phyloP scores from a whole-genome alignment of 2,329 filamentous ascomycete species.

The Conoideocrella luteorostrata region DNA sequence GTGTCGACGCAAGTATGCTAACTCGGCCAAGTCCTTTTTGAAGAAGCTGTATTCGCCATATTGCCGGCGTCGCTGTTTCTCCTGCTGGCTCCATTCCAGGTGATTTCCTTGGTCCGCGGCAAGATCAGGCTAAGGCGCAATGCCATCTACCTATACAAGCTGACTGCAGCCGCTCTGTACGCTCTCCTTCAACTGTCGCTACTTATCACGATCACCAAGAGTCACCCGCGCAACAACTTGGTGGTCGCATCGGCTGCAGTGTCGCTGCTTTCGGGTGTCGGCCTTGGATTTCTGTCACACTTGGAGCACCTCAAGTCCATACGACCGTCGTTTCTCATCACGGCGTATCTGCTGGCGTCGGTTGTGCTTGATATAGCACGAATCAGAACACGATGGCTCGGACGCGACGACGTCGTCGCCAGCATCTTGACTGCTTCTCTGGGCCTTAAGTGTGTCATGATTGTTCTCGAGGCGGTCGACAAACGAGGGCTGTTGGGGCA shows the following conservation, averaged over 20 bases:
- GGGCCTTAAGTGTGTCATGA: too few species aligned
- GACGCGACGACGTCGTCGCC: too few species aligned
- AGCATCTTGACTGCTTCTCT: too few species aligned
- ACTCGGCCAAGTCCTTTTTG: not conserved
- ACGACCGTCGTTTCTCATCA: not conserved
- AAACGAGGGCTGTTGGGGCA: too few species aligned
- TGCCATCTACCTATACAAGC: not conserved
- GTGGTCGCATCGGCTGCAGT: not conserved
- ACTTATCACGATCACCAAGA: not conserved
- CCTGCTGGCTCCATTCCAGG: not conserved
- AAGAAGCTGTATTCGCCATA: not conserved
- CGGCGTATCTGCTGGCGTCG: not conserved
- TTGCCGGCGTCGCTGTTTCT: not conserved
- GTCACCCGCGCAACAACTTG: not conserved
- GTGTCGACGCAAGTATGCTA: not conserved
- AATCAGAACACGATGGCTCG: too few species aligned
- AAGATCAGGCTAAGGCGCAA: not conserved
- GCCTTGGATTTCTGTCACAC: not conserved
- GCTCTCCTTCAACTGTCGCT: not conserved
- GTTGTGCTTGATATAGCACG: too few species aligned
- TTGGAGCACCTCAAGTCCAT: not conserved
- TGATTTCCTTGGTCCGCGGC: not conserved
- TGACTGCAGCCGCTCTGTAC: not conserved
- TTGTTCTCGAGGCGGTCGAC: too few species aligned
- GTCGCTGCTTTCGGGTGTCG: not conserved